Conservation (phyloP, 495 filamentous ascomycete species). For the Hypomontagnella submonticulosa region DNA sequence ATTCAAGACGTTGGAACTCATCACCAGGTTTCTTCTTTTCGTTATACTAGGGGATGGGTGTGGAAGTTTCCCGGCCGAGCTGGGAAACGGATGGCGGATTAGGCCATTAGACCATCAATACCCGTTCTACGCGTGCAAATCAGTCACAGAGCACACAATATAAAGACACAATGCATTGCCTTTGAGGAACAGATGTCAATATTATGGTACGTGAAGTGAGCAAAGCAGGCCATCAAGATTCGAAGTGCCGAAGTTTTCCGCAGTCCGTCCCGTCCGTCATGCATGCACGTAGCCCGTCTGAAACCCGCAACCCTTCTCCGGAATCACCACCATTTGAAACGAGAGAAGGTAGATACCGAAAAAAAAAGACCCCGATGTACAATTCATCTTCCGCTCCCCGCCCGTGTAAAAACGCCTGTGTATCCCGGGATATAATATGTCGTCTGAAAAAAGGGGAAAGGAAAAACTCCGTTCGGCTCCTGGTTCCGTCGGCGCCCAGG, state of each 20-base stretch:
- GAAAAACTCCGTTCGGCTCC: slow-evolving; percentile 9
- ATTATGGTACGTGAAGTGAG: slow-evolving; percentile 11
- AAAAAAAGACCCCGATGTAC: slow-evolving; percentile 10
- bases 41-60: too few relatives aligned
- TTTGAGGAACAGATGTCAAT: neutral
- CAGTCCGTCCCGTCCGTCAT: slow-evolving; percentile 14
- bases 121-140: neutral
- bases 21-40: too few relatives aligned
- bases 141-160: neutral
- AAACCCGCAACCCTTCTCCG: slow-evolving; percentile 1
- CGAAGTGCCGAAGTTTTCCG: slow-evolving; percentile 1
- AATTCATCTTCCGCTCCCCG: slow-evolving; percentile 11
- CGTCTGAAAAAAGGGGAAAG: slow-evolving; percentile 8
- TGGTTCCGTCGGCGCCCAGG: neutral
- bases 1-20: neutral
- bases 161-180: neutral
- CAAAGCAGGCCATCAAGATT: neutral
- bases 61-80: too few relatives aligned
- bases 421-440: slow-evolving; percentile 30
- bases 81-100: too few relatives aligned
- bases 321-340: neutral
- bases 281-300: slow-evolving; percentile 13
- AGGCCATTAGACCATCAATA: too few relatives aligned
- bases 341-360: slow-evolving; percentile 11
- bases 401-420: slow-evolving; percentile 36